These are phyloP conservation scores for Tilletia indica DNA, from an alignment of 1,284 basidiomycete genomes.

Conservation along the genomic window DNA sequence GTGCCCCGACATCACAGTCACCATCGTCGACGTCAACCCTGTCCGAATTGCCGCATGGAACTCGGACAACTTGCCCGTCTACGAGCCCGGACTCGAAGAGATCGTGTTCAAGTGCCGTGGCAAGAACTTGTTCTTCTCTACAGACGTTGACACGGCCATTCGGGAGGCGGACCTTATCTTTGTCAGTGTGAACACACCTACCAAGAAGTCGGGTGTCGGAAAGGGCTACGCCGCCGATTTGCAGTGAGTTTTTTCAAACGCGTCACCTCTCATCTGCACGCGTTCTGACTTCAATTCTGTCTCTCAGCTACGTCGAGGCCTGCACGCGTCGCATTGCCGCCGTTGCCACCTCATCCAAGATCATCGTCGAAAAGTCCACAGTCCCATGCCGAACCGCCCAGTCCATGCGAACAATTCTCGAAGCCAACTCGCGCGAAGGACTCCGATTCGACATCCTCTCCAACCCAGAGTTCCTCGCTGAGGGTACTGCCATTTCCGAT, in stretches of 20 bases:
- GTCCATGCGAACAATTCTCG: conserved; percentile 97
- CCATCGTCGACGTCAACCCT: conserved; percentile 96
- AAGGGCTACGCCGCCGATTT: conserved; percentile 97
- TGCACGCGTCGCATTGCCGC: conserved; percentile 93
- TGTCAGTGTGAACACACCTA: conserved; percentile 89
- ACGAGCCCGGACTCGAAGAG: conserved; percentile 93
- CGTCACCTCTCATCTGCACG: background rate
- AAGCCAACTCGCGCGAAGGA: conserved; percentile 89
- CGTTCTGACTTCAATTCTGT: background rate
- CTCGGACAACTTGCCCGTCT: conserved; percentile 66
- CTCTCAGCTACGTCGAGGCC: conserved; percentile 83
- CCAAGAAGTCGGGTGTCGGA: conserved; percentile 95
- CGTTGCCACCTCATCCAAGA: conserved; percentile 86
- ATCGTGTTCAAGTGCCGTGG: conserved; percentile 85
- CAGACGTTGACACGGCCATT: conserved; percentile 89
- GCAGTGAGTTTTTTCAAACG: conserved; percentile 65
- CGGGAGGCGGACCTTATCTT: conserved; percentile 78
- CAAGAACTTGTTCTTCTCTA: conserved; percentile 94
- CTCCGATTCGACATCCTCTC: conserved; percentile 96
- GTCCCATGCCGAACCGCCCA: conserved; percentile 97
- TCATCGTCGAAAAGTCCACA: conserved; percentile 99
- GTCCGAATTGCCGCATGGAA: conserved; percentile 96
- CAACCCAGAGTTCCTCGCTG: conserved; percentile 98
- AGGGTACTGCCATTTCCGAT: conserved; percentile 91
- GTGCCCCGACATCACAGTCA: conserved; percentile 90